Percentiles rank a stretch among this genome's conserved stretches.
Conservation (phyloP, 176 grass and related monocot species). For the Oryza glaberrima region DNA sequence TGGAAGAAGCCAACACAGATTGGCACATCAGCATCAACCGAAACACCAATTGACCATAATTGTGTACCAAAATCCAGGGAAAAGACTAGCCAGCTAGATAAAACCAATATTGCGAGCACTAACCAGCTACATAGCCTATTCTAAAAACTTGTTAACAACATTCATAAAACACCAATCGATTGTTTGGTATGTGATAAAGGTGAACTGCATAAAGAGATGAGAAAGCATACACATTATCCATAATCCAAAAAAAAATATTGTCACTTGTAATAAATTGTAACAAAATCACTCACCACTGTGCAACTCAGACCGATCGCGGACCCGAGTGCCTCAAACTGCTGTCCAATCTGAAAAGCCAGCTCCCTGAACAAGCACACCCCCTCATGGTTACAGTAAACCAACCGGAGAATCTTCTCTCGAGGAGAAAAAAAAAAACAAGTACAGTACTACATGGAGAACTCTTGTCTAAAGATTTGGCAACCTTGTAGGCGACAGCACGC, state of each 20-base stretch:
- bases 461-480: not conserved
- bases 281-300: conserved; percentile 65
- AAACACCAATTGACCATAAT: not conserved
- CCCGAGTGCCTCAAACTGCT: conserved; percentile 90
- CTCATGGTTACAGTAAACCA: conserved; percentile 8
- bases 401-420: not conserved
- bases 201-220: not conserved
- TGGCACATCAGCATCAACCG: not conserved
- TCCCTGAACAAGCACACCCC: conserved; percentile 51
- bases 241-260: not conserved
- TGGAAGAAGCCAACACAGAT: not conserved
- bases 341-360: conserved; percentile 88
- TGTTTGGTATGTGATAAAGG: not conserved
- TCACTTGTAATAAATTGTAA: not conserved
- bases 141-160: not conserved
- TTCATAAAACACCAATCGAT: conserved; percentile 8
- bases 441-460: not conserved
- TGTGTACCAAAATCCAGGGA: not conserved
- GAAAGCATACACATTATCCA: not conserved
- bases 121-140: not conserved
- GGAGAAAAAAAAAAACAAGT: not conserved
- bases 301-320: conserved; percentile 70
- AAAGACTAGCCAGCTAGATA: not conserved
- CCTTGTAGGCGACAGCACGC: conserved; percentile 75
- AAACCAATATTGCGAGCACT: not conserved